phyloP scores from a whole-genome alignment of 192 early-diverging fungal genomes.

The Coemansia sp. region DNA sequence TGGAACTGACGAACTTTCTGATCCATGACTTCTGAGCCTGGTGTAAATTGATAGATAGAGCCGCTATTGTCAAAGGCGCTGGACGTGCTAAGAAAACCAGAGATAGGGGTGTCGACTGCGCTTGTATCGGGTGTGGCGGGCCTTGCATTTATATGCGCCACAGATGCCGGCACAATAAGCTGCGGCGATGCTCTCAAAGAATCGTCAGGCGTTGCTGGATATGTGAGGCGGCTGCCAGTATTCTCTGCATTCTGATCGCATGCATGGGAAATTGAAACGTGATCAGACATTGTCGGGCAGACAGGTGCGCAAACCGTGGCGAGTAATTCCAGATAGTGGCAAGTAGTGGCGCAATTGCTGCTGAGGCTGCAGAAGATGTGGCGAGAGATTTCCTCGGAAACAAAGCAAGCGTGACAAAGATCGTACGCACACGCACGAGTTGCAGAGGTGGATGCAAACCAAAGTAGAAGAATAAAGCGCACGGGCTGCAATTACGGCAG shows the following conservation, averaged over 20 bases:
- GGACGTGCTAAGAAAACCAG: constrained; percentile 12
- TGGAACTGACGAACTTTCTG: constrained; percentile 34
- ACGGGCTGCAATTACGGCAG: background rate
- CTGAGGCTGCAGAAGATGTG: constrained; percentile 1
- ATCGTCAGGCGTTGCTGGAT: constrained; percentile 17
- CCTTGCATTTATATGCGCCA: constrained; percentile 45
- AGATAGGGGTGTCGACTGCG: background rate
- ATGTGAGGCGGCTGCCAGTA: constrained; percentile 7
- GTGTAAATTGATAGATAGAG: constrained; percentile 18
- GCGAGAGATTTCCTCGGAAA: background rate
- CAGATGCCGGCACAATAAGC: constrained; percentile 11
- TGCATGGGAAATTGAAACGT: constrained; percentile 22
- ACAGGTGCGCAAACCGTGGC: background rate
- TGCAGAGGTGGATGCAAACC: constrained; percentile 3
- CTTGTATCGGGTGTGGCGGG: constrained; percentile 1
- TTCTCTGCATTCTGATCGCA: constrained; percentile 37
- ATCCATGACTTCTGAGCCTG: constrained; percentile 20
- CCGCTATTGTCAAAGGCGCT: constrained; percentile 7
- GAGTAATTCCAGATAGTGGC: background rate
- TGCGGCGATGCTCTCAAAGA: constrained; percentile 29
- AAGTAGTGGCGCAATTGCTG: background rate
- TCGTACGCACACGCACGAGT: background rate
- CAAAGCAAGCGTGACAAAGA: background rate
- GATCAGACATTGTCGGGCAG: constrained; percentile 19
- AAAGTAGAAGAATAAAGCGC: constrained; percentile 1